Evolutionary conservation across 768 basidiomycete species (phyloP).

Genomic region (Amanita rubescens): DNA sequence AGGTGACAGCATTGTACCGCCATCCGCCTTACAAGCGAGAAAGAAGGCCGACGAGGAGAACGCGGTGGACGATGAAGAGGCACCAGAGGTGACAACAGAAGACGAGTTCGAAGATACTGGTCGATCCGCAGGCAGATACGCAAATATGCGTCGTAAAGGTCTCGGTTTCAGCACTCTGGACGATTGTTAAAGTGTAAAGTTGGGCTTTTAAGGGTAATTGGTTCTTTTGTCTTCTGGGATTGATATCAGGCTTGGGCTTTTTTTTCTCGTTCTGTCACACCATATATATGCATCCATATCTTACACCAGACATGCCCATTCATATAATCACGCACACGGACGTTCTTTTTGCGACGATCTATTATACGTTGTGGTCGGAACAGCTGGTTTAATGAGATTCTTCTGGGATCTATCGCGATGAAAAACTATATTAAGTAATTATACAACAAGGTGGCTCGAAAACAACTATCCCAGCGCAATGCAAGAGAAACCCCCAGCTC

Average conservation of each 20-base stretch:
- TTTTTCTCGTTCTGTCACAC: not conserved
- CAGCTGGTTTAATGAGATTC: too few relatives aligned
- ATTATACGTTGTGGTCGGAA: not conserved
- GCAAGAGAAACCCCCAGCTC: not conserved
- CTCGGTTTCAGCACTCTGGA: slow-evolving; percentile 34
- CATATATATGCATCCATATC: slow-evolving; percentile 5
- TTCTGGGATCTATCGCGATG: too few relatives aligned
- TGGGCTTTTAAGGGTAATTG: not conserved
- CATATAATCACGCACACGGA: not conserved
- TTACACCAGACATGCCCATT: not conserved
- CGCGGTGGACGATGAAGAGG: slow-evolving; percentile 46
- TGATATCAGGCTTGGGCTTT: not conserved
- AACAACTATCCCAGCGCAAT: not conserved
- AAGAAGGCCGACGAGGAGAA: slow-evolving; percentile 48
- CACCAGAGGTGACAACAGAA: slow-evolving; percentile 48
- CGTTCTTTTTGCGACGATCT: not conserved
- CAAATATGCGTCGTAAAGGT: slow-evolving; percentile 45
- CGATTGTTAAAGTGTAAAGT: slow-evolving; percentile 1
- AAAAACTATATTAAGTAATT: too few relatives aligned
- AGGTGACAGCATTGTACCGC: slow-evolving; percentile 53
- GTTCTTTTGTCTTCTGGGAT: not conserved
- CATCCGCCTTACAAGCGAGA: slow-evolving; percentile 31
- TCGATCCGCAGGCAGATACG: slow-evolving; percentile 63
- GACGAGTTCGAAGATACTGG: slow-evolving; percentile 69
- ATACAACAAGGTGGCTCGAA: too few relatives aligned